Percentiles rank a stretch among this genome's conserved stretches.
Evolutionary conservation across 192 early-diverging fungal species (phyloP).

Genomic region (Funneliformis mosseae): DNA sequence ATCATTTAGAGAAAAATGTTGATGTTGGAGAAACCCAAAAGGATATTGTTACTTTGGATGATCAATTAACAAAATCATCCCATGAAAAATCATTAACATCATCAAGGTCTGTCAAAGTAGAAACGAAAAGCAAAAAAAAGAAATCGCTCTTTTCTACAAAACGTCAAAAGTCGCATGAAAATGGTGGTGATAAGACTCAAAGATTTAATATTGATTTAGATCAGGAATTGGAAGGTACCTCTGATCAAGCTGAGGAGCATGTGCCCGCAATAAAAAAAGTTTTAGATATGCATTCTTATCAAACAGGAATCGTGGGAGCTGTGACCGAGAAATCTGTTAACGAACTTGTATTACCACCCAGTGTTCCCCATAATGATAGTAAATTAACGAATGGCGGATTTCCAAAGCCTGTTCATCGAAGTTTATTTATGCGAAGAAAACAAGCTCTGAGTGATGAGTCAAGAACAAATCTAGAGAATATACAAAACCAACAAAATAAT

Average conservation of each 20-base stretch:
- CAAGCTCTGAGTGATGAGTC: constrained; percentile 35
- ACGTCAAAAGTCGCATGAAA: constrained; percentile 34
- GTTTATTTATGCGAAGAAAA: constrained; percentile 24
- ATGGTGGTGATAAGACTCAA: constrained; percentile 20
- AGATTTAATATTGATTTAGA: constrained; percentile 29
- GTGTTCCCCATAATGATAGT: background rate
- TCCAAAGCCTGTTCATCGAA: constrained; percentile 11
- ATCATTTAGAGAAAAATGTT: background rate
- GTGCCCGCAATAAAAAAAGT: constrained; percentile 24
- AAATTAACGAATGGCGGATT: background rate
- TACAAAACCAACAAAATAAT: background rate
- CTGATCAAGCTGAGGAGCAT: constrained; percentile 24
- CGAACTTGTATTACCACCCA: background rate
- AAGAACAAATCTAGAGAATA: constrained; percentile 25
- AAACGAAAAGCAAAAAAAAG: constrained; percentile 24
- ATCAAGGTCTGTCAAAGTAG: constrained; percentile 30
- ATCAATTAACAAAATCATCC: constrained; percentile 11
- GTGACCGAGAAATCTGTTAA: constrained; percentile 5
- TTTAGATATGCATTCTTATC: constrained; percentile 19
- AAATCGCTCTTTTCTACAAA: constrained; percentile 38
- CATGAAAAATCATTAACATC: constrained; percentile 13
- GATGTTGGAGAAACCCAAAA: constrained; percentile 15
- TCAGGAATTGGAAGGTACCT: background rate
- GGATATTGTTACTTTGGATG: background rate
- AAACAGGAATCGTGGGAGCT: background rate